Evolutionary conservation across 805 yeast species (phyloP), one percentile per base, ranked within the genome.

Genomic region (Teunomyces funiuensis): DNA sequence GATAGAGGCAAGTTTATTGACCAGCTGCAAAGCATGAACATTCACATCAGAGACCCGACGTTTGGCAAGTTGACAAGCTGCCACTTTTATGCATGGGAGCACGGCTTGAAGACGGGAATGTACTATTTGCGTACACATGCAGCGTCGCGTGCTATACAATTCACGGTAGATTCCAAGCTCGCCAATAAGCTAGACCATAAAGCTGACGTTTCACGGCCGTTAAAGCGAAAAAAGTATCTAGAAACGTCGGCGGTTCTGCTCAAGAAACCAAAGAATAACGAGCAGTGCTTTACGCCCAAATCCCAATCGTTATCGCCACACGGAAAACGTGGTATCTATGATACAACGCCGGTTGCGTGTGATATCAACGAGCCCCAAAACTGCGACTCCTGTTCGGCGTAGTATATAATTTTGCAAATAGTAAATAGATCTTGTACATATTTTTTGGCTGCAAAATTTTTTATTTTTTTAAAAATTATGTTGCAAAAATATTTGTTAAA

Each of bases 91-190:
- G 64, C 66, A 1, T 66, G 71, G 69, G 64, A 53, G 45, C 61
- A 51, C 44, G 71, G 63, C 9, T 60, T 55, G 60, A 72, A 53
- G 52, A 70, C 66, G 34, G 71, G 70, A 22, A 66, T 58, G 71
- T 69, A 54, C 58, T 68, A 55, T 54, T 60, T 57, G 44, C 57
- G 74, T 40, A 63, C 73, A 7, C 66, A 63, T 74, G 97, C 98
- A 45, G 99, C 99, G n/a, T 79, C 96, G 28, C 85, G 95, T 39
- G 97, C 98, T 34, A 93, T 91, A 60, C 95, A 91, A 71, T 91
- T 89, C 65, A 69, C 79, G 13, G 72, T 75, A 37, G 78, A 75
- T 53, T 46, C 64, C 63, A 27, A 69, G 71, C 11, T 42, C 10
- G 33, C 45, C n/a, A 23, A 27, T 10, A 14, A 36, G 2, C 15